Base-by-base conservation (phyloP, 2,329 filamentous ascomycete genomes). In the Aspergillus bombycis region DNA sequence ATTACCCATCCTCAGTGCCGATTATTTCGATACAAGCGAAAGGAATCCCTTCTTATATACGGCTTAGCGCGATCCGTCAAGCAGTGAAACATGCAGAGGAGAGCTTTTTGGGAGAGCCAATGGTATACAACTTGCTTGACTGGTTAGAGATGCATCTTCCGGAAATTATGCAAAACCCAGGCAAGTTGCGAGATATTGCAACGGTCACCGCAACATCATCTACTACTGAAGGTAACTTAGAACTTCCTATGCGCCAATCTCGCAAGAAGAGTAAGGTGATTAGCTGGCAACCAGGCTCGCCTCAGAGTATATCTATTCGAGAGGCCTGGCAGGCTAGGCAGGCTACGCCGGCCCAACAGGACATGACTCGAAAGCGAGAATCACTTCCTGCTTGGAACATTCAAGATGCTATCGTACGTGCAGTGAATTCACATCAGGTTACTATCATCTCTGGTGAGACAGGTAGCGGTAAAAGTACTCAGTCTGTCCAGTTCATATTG, bases 381-480 rank as follows among this genome's bases (percentile, higher is more conserved):
- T 86, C 84, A 54, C 81, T 99, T 2, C 95, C 95, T 3, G 95
- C 95, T 2, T 99, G 95, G 95, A 86, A 87, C 64, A 88, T 95
- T 71, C 89, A 88, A 70, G 89, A 94, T 23, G 83, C 85, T 1
- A 92, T 99, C 34, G 87, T 98, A 11, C 77, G 86, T 23, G 91
- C 91, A 0, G 91, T 99, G 56, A 85, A 85, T 48, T 81, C 84
- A 5, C 88, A 94, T 72, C 90, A 97, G 77, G 93, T 99, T 57
- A 97, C 93, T 0, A 97, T 99, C 72, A 95, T 99, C 70, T 96
- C 94, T 50, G 95, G 95, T 69, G 95, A 98, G 79, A 99, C 95
- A 4, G 95, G 95, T 59, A 97, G 93, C 21, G 95, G 95, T 74
- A 99, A 99, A 79, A 97, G 92, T 56, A 98, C 95, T 0, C 95